Evolutionary conservation across 2,329 filamentous ascomycete species (phyloP).

Genomic region (Penicillium paneum): DNA sequence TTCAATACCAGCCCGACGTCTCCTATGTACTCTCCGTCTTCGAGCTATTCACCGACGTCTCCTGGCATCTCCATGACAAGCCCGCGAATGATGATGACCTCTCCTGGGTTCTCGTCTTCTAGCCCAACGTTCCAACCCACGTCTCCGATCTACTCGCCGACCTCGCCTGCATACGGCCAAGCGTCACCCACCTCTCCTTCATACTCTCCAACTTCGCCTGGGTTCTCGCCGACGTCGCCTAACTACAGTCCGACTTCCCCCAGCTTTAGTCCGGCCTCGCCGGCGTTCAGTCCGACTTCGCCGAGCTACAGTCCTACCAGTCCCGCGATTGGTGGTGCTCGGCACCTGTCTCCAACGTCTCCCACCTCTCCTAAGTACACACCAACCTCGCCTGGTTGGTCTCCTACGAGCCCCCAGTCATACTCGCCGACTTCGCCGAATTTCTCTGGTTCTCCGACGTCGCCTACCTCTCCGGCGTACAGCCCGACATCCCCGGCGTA

Average conservation of each 20-base stretch:
- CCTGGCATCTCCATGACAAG: slow-evolving; percentile 60
- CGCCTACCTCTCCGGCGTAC: slow-evolving; percentile 43
- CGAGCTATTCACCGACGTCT: slow-evolving; percentile 70
- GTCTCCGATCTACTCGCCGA: slow-evolving; percentile 69
- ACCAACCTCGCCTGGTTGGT: slow-evolving; percentile 53
- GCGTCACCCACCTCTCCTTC: slow-evolving; percentile 61
- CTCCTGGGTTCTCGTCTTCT: slow-evolving; percentile 53
- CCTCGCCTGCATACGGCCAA: slow-evolving; percentile 67
- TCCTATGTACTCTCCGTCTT: slow-evolving; percentile 62
- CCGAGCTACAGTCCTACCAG: slow-evolving; percentile 58
- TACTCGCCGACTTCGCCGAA: slow-evolving; percentile 52
- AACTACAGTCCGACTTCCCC: slow-evolving; percentile 61
- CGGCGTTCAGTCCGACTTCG: slow-evolving; percentile 55
- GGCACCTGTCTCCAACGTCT: slow-evolving; percentile 45
- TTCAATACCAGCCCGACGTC: slow-evolving; percentile 71
- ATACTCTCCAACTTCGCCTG: slow-evolving; percentile 55
- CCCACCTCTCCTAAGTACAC: slow-evolving; percentile 55
- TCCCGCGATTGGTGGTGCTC: slow-evolving; percentile 45
- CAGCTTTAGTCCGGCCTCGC: slow-evolving; percentile 52
- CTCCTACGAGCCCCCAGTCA: slow-evolving; percentile 46
- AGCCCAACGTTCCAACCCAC: slow-evolving; percentile 55
- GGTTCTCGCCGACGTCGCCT: slow-evolving; percentile 57
- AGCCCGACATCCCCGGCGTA: slow-evolving; percentile 46
- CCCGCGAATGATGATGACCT: slow-evolving; percentile 57
- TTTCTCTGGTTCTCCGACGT: slow-evolving; percentile 47